phyloP scores from a whole-genome alignment of 805 yeast genomes.

The Myxozyma lipomycoides region DNA sequence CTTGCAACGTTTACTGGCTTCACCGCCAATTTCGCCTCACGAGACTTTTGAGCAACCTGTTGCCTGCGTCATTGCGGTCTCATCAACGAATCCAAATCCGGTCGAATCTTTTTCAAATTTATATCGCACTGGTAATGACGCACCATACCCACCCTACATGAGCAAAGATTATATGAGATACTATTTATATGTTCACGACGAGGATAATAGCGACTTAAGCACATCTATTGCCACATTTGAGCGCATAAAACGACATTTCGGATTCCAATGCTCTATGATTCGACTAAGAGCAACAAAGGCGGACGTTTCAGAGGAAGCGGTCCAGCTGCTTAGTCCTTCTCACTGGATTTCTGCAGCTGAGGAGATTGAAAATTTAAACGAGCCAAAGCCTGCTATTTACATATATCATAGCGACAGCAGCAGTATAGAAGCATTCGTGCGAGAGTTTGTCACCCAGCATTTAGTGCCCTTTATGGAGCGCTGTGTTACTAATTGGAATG shows the following conservation, averaged over 20 bases:
- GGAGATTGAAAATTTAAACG: slow-evolving; percentile 37
- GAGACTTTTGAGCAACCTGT: slow-evolving; percentile 88
- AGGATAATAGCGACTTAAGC: slow-evolving; percentile 44
- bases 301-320: slow-evolving; percentile 13
- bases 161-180: slow-evolving; percentile 59
- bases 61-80: slow-evolving; percentile 63
- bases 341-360: slow-evolving; percentile 46
- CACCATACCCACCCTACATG: slow-evolving; percentile 56
- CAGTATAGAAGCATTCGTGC: slow-evolving; percentile 41
- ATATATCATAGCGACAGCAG: slow-evolving; percentile 38
- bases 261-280: slow-evolving; percentile 35
- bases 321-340: slow-evolving; percentile 34
- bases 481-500: slow-evolving; percentile 80
- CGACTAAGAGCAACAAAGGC: slow-evolving; percentile 12
- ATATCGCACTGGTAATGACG: slow-evolving; percentile 45
- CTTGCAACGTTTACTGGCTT: slow-evolving; percentile 55
- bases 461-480: slow-evolving; percentile 82
- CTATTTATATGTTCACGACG: slow-evolving; percentile 51
- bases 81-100: slow-evolving; percentile 56
- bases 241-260: slow-evolving; percentile 41
- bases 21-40: slow-evolving; percentile 62
- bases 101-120: slow-evolving; percentile 50
- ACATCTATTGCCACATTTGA: slow-evolving; percentile 41
- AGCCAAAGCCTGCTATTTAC: slow-evolving; percentile 10
- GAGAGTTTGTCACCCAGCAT: slow-evolving; percentile 48